phyloP scores from a whole-genome alignment of 129 eudicot genomes.

The Ambrosia artemisiifolia region DNA sequence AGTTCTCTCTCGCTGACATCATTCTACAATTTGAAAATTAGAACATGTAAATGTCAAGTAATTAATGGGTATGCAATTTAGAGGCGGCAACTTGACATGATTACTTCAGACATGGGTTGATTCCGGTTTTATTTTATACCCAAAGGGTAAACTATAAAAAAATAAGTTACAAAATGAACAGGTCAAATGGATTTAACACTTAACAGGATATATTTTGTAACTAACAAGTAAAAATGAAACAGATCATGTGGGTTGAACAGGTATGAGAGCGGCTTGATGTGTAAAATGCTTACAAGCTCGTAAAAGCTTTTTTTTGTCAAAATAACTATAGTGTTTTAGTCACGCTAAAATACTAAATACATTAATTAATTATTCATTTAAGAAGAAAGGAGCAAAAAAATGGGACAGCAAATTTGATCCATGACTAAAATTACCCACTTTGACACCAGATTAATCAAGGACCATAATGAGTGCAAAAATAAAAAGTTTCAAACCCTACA shows the following conservation, averaged over 20 bases:
- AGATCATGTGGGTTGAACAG: background rate
- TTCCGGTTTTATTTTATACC: background rate
- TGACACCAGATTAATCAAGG: background rate
- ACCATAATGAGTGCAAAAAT: background rate
- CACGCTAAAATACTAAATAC: background rate
- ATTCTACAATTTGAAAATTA: slow-evolving; percentile 26
- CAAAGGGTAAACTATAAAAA: background rate
- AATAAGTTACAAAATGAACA: background rate
- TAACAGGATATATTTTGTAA: background rate
- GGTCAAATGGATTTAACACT: background rate
- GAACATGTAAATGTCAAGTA: background rate
- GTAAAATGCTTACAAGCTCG: background rate
- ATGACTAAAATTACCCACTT: background rate
- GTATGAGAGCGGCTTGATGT: background rate
- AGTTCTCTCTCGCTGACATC: slow-evolving; percentile 91
- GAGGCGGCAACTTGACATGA: background rate
- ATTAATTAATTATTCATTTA: background rate
- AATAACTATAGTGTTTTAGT: background rate
- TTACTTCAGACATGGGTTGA: background rate
- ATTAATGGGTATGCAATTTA: background rate
- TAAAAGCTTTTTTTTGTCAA: background rate
- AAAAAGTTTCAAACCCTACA: too few relatives aligned
- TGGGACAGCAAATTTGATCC: background rate
- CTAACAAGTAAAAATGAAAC: background rate
- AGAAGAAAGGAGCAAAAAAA: background rate